Base-by-base conservation (phyloP, 2,329 filamentous ascomycete genomes). In the Berkeleyomyces basicola region DNA sequence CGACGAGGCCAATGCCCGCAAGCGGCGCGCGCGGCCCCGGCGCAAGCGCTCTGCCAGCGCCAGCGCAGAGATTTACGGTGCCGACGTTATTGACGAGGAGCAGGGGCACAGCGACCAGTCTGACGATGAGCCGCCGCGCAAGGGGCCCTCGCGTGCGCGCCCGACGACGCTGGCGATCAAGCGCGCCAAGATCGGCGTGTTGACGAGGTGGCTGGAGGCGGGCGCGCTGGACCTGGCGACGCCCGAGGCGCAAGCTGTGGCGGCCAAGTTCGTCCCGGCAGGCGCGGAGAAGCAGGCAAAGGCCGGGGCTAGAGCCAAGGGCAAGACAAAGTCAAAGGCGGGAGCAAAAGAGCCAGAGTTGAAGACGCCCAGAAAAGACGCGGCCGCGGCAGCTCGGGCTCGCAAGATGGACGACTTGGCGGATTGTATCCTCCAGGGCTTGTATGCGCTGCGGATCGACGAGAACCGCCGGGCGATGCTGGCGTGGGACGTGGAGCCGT, bases 331-430 rank as follows among this genome's bases (percentile, higher is more conserved):
- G 36, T 7, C 37, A 16, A 43, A 44, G 31, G 11, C n/a, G 4
- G 14, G 11, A 39, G 36, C 44, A 51, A 49, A 40, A 16, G 11
- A 47, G 47, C 16, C 47, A 10, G 46, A 57, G 39, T 33, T 16
- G 16, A 46, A 57, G 31, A 60, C 58, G 7, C 36, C 11, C 9
- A 14, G 23, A 16, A 62, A 44, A 5, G 55, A 37, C n/a, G 11
- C 57, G 9, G 33, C 44, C 10, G 16, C 36, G 9, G 49, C 31
- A n/a, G 58, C 39, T 23, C 46, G 49, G 4, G 31, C 40, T 39
- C 37, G 47, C 37, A 63, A 63, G 33, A 37, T 63, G 11, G 62
- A 63, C 16, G 62, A 63, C 53, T 33, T 63, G 42, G 47, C 62
- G 2, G 62, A 63, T 42, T 63, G 62, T 42, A 37, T 63, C 3